Base-by-base conservation (phyloP, 176 grass and related monocot genomes). In the Poa annua region DNA sequence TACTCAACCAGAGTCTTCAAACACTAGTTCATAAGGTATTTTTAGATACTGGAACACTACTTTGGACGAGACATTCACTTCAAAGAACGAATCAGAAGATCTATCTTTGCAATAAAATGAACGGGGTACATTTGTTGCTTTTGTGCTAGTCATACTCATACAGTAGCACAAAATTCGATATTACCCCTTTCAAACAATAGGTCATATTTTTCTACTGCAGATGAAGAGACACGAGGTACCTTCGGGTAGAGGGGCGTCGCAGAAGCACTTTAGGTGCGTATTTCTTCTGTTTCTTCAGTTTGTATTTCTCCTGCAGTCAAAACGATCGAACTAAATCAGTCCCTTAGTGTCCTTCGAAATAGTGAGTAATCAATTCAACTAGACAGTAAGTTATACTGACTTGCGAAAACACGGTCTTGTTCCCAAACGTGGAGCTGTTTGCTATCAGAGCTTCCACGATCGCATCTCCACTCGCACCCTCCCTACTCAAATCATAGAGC, bases 271-370 rank as follows among this genome's bases (percentile, higher is more conserved):
- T 99, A 48, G 93, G 93, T 10, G 91, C 96, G 49, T 99, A 94
- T 84, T 99, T 99, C 89, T 99, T 99, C 68, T 99, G 96, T 90
- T 99, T 99, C 81, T 99, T 99, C 25, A 91, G 75, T 65, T 96
- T 99, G 87, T 99, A 99, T 83, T 99, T 99, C 87, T 98, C 93
- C 96, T 98, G 81, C 66, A 86, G 64, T 17, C 14, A 20, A 36
- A 65, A 84, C 33, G 9, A 16, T 56, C 25, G 2, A 73, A 81
- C 5, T 1, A 79, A 75, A 81, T 83, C 69, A 80, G 68, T 44
- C 63, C 14, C 4, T 36, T 17, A 8, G 34, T 2, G 50, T 47
- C 60, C 60, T 64, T 70, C n/a, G 45, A 64, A 74, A 56, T 1
- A 29, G 29, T n/a, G 2, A 59, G 36, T 17, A 51, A 66, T 49